Conservation (phyloP, 805 yeast genomes). For the Saccharomycopsis oosterbeekiorum region DNA sequence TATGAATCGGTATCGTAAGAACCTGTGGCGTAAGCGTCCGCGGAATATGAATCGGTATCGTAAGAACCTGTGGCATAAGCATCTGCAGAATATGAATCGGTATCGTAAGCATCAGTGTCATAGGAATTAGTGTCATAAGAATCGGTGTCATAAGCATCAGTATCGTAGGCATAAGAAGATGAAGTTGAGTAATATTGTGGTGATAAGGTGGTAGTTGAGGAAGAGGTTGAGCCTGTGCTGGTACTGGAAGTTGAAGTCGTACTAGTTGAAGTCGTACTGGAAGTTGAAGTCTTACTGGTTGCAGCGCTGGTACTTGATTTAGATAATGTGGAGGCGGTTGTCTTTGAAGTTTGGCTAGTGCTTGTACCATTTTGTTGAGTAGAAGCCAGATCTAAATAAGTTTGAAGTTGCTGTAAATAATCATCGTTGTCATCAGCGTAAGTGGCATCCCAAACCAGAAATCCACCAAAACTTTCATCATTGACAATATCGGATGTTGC, state of each 20-base stretch:
- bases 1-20: background rate
- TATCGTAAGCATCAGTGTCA: background rate
- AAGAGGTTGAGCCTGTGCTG: background rate
- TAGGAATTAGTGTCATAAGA: background rate
- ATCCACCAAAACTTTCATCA: slow-evolving; percentile 14
- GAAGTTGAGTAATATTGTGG: background rate
- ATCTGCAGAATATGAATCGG: background rate
- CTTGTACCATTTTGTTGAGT: slow-evolving; percentile 11
- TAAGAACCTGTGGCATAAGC: background rate
- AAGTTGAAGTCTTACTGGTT: background rate
- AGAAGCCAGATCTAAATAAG: background rate
- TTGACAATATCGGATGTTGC: slow-evolving; percentile 16
- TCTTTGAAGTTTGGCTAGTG: slow-evolving; percentile 5
- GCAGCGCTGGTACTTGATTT: background rate
- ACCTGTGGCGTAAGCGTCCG: background rate
- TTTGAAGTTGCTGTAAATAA: slow-evolving; percentile 1
- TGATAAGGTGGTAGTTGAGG: background rate
- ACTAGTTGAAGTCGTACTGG: background rate
- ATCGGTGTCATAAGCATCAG: background rate
- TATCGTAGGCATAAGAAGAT: background rate
- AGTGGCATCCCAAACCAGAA: slow-evolving; percentile 16
- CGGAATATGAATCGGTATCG: background rate
- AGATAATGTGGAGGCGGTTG: background rate
- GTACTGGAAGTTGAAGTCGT: background rate
- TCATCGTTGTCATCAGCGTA: slow-evolving; percentile 27